Evolutionary conservation across 345 rosid species (phyloP), one percentile per base, ranked within the genome.

Genomic region (Citrus inodora): DNA sequence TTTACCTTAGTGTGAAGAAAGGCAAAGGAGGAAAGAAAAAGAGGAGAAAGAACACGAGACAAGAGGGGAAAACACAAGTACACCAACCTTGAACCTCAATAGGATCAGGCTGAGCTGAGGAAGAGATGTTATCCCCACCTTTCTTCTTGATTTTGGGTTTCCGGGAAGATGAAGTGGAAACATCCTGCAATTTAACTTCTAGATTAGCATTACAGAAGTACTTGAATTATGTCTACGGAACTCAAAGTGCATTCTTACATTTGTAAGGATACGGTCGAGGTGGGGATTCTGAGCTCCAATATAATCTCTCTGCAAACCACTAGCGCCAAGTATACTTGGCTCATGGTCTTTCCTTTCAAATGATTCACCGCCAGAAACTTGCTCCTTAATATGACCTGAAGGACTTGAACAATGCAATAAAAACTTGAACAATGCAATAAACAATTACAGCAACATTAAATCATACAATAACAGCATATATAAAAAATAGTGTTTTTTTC

Each of bases 101-200:
- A 51, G 95, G 86, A 82, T 91, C 92, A 53, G 86, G 90, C 77
- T 80, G 93, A 81, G 81, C 83, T 72, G 75, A 75, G 22, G 82
- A 71, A 37, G 82, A 70, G 71, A 73, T 51, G 40, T 86, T 90
- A 62, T 85, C 83, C 38, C 75, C 83, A 58, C 85, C 88, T 87
- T 90, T 94, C 84, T 92, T 96, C 91, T 90, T 94, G 64, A 76
- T 84, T 88, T 90, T 96, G 55, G 92, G 77, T 84, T 89, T 96
- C 77, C 83, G 91, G 68, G 87, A 83, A 83, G 94, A 82, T 66
- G 85, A 75, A 71, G 83, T 82, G 35, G 85, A 82, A 56, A 70
- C 67, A n/a, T 92, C 97, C 98, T 96, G 93, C 90, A 87, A 70
- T 82, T 76, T 53, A 16, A 53, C 67, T 24, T 79, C 67, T 75